phyloP scores from a whole-genome alignment of 2,329 filamentous ascomycete species.

The Tolypocladium ovalisporum region DNA sequence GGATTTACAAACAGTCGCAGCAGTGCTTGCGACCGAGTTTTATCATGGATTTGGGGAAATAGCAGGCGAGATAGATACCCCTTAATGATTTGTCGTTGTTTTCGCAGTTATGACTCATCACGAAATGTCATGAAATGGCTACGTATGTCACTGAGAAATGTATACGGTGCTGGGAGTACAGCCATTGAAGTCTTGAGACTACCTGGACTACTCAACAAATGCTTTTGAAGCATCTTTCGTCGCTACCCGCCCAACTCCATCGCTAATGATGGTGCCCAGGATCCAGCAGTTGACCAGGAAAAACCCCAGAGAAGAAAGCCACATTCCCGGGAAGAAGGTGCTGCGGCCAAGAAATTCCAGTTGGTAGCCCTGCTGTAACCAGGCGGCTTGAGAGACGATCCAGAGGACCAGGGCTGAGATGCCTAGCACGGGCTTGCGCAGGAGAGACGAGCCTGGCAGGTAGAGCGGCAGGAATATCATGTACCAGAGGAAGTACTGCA shows the following conservation, averaged over 20 bases:
- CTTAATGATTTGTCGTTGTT: slow-evolving; percentile 5
- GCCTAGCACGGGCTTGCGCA: slow-evolving; percentile 50
- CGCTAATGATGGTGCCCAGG: slow-evolving; percentile 65
- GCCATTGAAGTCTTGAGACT: too few relatives aligned
- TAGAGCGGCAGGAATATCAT: slow-evolving; percentile 88
- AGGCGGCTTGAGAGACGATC: slow-evolving; percentile 63
- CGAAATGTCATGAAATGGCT: background rate
- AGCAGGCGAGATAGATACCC: slow-evolving; percentile 9
- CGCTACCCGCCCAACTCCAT: slow-evolving; percentile 29
- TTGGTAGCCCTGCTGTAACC: slow-evolving; percentile 64
- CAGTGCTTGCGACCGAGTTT: background rate
- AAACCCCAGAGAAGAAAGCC: slow-evolving; percentile 63
- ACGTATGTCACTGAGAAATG: too few relatives aligned
- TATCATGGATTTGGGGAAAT: background rate
- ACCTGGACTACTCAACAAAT: slow-evolving; percentile 12
- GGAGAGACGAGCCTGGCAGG: slow-evolving; percentile 66
- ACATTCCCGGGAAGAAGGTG: slow-evolving; percentile 79
- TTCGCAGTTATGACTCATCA: background rate
- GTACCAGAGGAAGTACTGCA: slow-evolving; percentile 96
- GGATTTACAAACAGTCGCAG: background rate
- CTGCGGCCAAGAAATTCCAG: slow-evolving; percentile 73
- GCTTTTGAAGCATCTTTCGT: slow-evolving; percentile 6
- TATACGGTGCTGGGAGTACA: too few relatives aligned
- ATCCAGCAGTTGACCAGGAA: slow-evolving; percentile 85
- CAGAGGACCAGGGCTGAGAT: slow-evolving; percentile 57